A percentile compares a stretch with the other conserved stretches of the same genome.
These are phyloP conservation scores for Zygotorulaspora florentina DNA, from an alignment of 805 yeast species.

Conservation along the genomic window DNA sequence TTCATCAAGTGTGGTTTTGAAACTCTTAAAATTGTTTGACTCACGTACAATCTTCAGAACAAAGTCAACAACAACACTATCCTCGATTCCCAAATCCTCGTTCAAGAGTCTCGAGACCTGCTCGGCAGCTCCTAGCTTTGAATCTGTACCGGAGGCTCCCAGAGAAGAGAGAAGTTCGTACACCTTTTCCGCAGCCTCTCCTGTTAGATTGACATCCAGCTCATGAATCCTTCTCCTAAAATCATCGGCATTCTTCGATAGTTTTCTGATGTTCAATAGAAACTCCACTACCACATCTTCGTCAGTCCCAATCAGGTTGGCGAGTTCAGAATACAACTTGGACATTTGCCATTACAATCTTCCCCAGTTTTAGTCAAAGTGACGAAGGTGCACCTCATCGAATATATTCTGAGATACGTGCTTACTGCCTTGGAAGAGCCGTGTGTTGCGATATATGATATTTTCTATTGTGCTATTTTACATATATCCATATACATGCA, in stretches of 20 bases:
- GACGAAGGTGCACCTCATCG: background rate
- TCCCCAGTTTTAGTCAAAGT: background rate
- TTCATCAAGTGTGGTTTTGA: slow-evolving; percentile 14
- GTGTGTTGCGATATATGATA: no score
- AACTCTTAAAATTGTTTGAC: slow-evolving; percentile 10
- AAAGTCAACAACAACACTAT: slow-evolving; percentile 24
- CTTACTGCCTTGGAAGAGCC: no score
- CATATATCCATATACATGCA: no score
- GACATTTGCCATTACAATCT: slow-evolving; percentile 3
- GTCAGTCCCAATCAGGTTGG: slow-evolving; percentile 33
- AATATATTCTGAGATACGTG: background rate
- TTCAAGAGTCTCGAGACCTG: slow-evolving; percentile 13
- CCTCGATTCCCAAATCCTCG: slow-evolving; percentile 17
- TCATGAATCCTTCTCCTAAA: slow-evolving; percentile 39
- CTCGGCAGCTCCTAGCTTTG: background rate
- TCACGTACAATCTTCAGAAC: slow-evolving; percentile 17
- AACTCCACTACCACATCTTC: slow-evolving; percentile 47
- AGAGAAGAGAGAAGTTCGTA: slow-evolving; percentile 8
- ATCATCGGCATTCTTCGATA: slow-evolving; percentile 31
- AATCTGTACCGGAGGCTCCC: background rate
- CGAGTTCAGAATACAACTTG: slow-evolving; percentile 15
- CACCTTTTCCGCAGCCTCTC: slow-evolving; percentile 13
- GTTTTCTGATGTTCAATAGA: slow-evolving; percentile 38
- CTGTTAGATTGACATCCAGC: slow-evolving; percentile 41
- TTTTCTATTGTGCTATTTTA: no score